Evolutionary conservation across 805 yeast genomes (phyloP).

Genomic region (Metschnikowia reukaufii): DNA sequence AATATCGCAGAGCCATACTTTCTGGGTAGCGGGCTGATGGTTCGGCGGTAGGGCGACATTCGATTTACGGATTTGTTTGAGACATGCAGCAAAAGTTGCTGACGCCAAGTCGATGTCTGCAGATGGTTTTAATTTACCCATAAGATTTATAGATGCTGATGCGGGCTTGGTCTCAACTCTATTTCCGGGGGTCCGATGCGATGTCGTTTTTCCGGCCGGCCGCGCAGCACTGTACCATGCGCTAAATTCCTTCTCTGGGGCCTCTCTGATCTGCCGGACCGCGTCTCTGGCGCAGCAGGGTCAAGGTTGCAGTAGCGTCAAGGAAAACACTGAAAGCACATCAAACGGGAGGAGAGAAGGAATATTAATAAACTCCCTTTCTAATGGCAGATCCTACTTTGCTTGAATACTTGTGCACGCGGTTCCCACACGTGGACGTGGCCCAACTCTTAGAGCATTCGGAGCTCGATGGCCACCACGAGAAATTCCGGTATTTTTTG

Average conservation of each 20-base stretch:
- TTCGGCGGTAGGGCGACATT: constrained; percentile 18
- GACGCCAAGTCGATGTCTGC: constrained; percentile 43
- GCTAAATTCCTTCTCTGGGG: neutral
- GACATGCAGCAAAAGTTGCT: constrained; percentile 45
- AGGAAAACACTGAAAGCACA: too few relatives aligned
- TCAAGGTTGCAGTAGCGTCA: too few relatives aligned
- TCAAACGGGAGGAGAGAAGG: too few relatives aligned
- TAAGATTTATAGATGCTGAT: neutral
- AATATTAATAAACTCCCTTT: neutral
- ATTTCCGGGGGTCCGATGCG: neutral
- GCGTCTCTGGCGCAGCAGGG: neutral
- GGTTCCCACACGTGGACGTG: neutral
- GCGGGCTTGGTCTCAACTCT: too few relatives aligned
- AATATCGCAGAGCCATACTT: constrained; percentile 52
- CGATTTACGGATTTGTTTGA: constrained; percentile 45
- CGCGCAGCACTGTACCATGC: neutral
- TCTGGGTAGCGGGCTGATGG: constrained; percentile 28
- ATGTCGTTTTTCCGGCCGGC: neutral
- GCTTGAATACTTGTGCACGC: constrained; percentile 2
- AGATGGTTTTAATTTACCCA: constrained; percentile 18
- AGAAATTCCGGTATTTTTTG: constrained; percentile 1
- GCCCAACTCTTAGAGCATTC: neutral
- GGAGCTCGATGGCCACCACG: constrained; percentile 4
- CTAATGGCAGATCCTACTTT: constrained; percentile 4
- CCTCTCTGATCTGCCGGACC: neutral